phyloP scores from a whole-genome alignment of 1,284 basidiomycete genomes.

The Ustilago lituana region DNA sequence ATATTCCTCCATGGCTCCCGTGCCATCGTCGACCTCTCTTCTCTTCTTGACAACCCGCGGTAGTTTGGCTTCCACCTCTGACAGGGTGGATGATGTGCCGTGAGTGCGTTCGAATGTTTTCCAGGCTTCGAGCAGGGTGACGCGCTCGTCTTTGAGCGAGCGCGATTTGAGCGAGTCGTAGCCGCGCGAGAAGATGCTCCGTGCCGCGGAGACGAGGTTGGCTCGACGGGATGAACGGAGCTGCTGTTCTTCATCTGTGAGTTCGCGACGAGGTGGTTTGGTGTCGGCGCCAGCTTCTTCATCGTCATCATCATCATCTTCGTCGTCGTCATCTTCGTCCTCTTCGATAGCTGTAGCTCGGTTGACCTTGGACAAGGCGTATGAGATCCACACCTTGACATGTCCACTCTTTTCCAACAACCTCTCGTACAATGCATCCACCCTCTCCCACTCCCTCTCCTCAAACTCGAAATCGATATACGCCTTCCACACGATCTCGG shows the following conservation, averaged over 20 bases:
- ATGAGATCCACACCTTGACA: constrained; percentile 75
- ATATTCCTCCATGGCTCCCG: constrained; percentile 62
- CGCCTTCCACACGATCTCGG: constrained; percentile 83
- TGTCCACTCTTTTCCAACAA: constrained; percentile 87
- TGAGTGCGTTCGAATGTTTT: constrained; percentile 85
- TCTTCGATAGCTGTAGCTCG: constrained; percentile 77
- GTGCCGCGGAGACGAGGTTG: constrained; percentile 76
- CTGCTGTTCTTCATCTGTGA: constrained; percentile 39
- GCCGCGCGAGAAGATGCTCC: constrained; percentile 82
- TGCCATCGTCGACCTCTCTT: constrained; percentile 35
- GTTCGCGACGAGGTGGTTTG: constrained; percentile 34
- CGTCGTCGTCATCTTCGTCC: constrained; percentile 73
- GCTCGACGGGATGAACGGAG: constrained; percentile 69
- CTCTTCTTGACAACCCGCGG: constrained; percentile 84
- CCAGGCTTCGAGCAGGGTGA: constrained; percentile 89
- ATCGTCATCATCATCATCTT: constrained; percentile 75
- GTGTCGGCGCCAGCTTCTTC: constrained; percentile 69
- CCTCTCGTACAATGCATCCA: constrained; percentile 88
- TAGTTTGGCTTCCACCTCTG: constrained; percentile 86
- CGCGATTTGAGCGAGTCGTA: constrained; percentile 85
- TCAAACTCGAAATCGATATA: constrained; percentile 97
- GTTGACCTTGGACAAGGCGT: constrained; percentile 69
- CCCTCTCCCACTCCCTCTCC: constrained; percentile 87
- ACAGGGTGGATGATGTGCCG: constrained; percentile 72
- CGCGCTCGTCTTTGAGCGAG: constrained; percentile 88